These are phyloP conservation scores for Coemansia sp. DNA, from an alignment of 192 early-diverging fungal species.

Conservation along the genomic window DNA sequence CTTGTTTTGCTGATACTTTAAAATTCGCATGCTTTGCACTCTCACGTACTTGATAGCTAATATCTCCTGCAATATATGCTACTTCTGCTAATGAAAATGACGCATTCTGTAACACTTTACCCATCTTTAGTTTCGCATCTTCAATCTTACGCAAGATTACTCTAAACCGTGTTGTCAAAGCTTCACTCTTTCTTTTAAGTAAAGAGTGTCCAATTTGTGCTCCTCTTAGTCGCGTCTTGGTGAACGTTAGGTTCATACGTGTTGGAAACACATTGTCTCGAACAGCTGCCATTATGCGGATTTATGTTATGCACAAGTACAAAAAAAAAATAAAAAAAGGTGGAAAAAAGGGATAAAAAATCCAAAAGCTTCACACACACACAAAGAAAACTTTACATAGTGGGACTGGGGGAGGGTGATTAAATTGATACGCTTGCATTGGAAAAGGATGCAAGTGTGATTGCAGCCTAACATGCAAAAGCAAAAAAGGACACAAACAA, in stretches of 20 bases:
- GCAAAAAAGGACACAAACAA: not conserved
- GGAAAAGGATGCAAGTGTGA: not conserved
- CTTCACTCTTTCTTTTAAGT: conserved; percentile 97
- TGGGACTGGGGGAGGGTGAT: not conserved
- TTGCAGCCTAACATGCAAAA: too few relatives aligned
- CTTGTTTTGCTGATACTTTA: conserved; percentile 85
- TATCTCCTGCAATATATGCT: conserved; percentile 94
- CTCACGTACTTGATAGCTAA: conserved; percentile 96
- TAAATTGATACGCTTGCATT: not conserved
- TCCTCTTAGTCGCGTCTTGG: conserved; percentile 95
- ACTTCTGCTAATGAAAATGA: conserved; percentile 98
- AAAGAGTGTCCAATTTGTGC: conserved; percentile 97
- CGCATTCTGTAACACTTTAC: conserved; percentile 96
- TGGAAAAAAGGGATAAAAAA: not conserved
- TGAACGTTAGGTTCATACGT: conserved; percentile 93
- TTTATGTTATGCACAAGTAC: not conserved
- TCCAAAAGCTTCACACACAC: too few relatives aligned
- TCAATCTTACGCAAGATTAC: conserved; percentile 95
- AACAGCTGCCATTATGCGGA: conserved; percentile 59
- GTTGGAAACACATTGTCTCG: conserved; percentile 93
- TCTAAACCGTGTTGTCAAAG: conserved; percentile 91
- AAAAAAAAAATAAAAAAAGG: not conserved
- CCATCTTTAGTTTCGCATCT: conserved; percentile 98
- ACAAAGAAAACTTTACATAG: not conserved
- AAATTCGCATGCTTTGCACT: conserved; percentile 88